A percentile compares a stretch with the other conserved stretches of the same genome.
phyloP scores from a whole-genome alignment of 2,329 filamentous ascomycete species.

The Nothophoma quercina region DNA sequence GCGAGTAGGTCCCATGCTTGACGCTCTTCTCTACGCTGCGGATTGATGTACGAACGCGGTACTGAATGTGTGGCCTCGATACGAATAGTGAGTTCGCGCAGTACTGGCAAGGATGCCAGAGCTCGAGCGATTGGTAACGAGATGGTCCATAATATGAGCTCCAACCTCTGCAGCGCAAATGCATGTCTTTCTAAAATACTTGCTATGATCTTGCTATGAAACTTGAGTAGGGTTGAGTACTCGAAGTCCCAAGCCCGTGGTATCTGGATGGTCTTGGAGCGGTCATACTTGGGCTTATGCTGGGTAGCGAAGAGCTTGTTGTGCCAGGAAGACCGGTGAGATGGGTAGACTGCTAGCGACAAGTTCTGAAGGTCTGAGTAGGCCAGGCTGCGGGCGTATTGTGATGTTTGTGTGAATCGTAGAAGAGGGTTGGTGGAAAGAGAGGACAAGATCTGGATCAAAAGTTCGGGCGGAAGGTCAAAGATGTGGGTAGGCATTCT shows the following conservation, averaged over 20 bases:
- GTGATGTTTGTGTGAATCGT: conserved; percentile 44
- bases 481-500: conserved; percentile 31
- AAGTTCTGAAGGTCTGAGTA: conserved; percentile 63
- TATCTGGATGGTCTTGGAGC: conserved; percentile 23
- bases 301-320: conserved; percentile 45
- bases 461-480: conserved; percentile 44
- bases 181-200: conserved; percentile 37
- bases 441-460: conserved; percentile 41
- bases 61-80: conserved; percentile 29
- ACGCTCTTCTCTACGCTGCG: conserved; percentile 7
- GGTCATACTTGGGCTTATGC: conserved; percentile 14
- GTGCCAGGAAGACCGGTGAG: conserved; percentile 59
- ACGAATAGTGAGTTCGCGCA: conserved; percentile 34
- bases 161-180: conserved; percentile 34
- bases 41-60: not conserved
- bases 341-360: conserved; percentile 79
- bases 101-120: conserved; percentile 26
- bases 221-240: conserved; percentile 31
- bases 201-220: conserved; percentile 39
- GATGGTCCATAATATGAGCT: conserved; percentile 41
- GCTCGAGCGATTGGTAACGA: conserved; percentile 33
- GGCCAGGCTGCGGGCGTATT: conserved; percentile 36
- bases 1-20: conserved; percentile 3
- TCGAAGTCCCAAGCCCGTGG: conserved; percentile 29
- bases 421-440: conserved; percentile 44